Evolutionary conservation across 257 asterid species (phyloP).

Genomic region (Solanum ossicruentum): DNA sequence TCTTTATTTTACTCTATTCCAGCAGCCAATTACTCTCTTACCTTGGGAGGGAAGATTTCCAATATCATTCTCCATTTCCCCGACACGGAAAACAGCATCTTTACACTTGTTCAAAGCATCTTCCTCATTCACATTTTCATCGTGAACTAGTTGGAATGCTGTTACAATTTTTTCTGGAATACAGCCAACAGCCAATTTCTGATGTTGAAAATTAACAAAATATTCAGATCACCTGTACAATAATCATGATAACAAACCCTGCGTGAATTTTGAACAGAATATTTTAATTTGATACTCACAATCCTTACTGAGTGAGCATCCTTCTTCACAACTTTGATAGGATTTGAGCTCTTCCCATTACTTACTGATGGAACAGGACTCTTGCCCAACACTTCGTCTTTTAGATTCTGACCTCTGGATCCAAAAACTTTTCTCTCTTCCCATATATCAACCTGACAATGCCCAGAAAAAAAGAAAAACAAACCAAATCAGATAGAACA

Average conservation of each 20-base stretch:
- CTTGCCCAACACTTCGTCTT: constrained; percentile 62
- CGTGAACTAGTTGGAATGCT: constrained; percentile 64
- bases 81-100: constrained; percentile 38
- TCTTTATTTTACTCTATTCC: constrained; percentile 2
- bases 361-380: constrained; percentile 29
- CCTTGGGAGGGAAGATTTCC: constrained; percentile 55
- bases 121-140: constrained; percentile 62
- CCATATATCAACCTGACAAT: constrained; percentile 76
- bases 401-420: constrained; percentile 80
- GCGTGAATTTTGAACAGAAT: neutral
- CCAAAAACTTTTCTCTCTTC: constrained; percentile 96
- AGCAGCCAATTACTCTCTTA: constrained; percentile 14
- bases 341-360: constrained; percentile 41
- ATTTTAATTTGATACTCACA: constrained; percentile 32
- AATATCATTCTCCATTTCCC: constrained; percentile 59
- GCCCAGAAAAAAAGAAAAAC: neutral
- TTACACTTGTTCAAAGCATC: constrained; percentile 42
- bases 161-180: constrained; percentile 72
- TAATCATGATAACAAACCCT: neutral
- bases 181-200: constrained; percentile 89
- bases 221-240: neutral
- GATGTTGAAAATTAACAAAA: constrained; percentile 11
- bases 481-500: neutral
- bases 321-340: constrained; percentile 73
- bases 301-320: constrained; percentile 70